Base-by-base conservation (phyloP, 805 yeast species). In the Candida railenensis region DNA sequence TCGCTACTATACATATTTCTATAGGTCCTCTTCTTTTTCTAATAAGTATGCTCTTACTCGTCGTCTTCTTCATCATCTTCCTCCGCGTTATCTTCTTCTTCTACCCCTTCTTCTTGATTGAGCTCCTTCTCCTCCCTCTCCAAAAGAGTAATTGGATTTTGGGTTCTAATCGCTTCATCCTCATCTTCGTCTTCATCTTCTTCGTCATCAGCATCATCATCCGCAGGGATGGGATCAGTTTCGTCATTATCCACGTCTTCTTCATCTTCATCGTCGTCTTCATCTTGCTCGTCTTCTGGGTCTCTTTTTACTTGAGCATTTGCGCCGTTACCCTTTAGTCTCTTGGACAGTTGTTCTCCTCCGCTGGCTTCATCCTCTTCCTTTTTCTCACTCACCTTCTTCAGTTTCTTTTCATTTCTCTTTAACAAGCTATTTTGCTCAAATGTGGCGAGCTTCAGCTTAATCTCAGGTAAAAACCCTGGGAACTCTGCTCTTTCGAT, bases 401-500 rank as follows among this genome's bases (percentile, higher is more conserved):
- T 44, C 9, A 50, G 47, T 15, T 50, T 58, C 48, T 62, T 65
- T 42, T 47, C 51, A 47, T 53, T 54, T 53, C 63, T 69, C 56
- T 65, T 68, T 4, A 40, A 42, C 4, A 49, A 61, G 2, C 45
- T 54, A 3, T 46, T 45, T 3, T 53, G 56, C 53, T 72, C 76
- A 45, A 50, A 70, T 2, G 53, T 37, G 3, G 59, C 55, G 48
- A 72, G 54, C 36, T 64, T 61, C 48, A 58, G 68, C 50, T 70
- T 65, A 34, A 73, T 66, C 37, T 62, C 70, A 9, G 75, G 73
- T 3, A 65, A 49, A 49, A 73, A 71, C 4, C 76, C 76, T n/a
- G 63, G 52, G 47, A 70, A 66, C 32, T 69, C 75, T 3, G 74
- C 62, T 15, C 57, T 56, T 32, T 71, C 75, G 50, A 73, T 57